Base-by-base conservation (phyloP, 768 basidiomycete genomes). In the Phylloporus scabripes region DNA sequence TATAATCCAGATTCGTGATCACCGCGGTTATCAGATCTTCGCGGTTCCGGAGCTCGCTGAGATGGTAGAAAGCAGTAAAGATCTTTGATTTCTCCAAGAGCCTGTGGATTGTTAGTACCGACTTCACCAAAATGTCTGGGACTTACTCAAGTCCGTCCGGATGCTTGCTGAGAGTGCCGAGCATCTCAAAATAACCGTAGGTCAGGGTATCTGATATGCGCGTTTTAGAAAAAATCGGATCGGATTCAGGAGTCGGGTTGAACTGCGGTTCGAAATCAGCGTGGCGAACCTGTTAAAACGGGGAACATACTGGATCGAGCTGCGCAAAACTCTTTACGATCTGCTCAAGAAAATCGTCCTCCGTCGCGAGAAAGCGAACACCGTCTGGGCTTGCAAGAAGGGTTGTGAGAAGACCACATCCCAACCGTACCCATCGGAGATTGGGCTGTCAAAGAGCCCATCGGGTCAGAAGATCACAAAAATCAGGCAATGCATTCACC, bases 51-150 rank as follows among this genome's bases (percentile, higher is more conserved):
- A 97, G 75, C 61, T 98, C 96, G 60, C 87, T 91, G 38, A 98
- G 70, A 62, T 93, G 94, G 63, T 98, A 98, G 66, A 98, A 94
- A 0, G 90, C 86, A 0, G 93, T 98, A 66, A 97, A 98, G 23
- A 97, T 78, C 60, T 87, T 89, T 68, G 87, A 87, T 58, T 88
- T 88, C 67, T 96, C 92, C 66, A 99, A 70, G 12, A 98, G 70
- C 38, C 94, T 95, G 51, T 12, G 14, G 11, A 15, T 11, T 39
- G 48, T 58, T 6, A 55, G 38, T 34, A 23, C 28, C 11, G 10
- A 43, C 36, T 38, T 41, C 17, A 42, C 42, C 41, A 8, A 42
- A 34, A 18, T 26, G 10, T 36, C 18, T 10, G 20, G 14, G 38
- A 71, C 87, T 57, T 63, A 94, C 93, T 90, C 87, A 20, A 94